These are phyloP conservation scores for Immersiporthe knoxdaviesiana DNA, from an alignment of 2,329 filamentous ascomycete species.

Conservation along the genomic window DNA sequence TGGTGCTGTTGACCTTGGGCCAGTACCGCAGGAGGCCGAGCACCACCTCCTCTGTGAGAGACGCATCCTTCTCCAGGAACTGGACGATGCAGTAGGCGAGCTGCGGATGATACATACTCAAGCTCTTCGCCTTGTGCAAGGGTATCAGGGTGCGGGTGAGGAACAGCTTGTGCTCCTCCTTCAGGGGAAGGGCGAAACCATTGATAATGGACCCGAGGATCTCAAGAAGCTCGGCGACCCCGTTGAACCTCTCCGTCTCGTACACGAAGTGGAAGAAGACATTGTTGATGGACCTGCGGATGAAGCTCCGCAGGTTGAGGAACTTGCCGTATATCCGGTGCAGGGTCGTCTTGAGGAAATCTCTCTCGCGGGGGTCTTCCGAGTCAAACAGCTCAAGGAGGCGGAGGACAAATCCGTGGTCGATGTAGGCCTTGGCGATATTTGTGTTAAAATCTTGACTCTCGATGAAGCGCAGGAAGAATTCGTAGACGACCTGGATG, in stretches of 20 bases:
- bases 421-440: slow-evolving; percentile 97
- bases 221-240: slow-evolving; percentile 93
- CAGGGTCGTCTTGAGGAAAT: slow-evolving; percentile 97
- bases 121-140: slow-evolving; percentile 95
- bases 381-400: slow-evolving; percentile 98
- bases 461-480: slow-evolving; percentile 98
- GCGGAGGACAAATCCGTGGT: slow-evolving; percentile 95
- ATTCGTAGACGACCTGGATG: slow-evolving; percentile 99
- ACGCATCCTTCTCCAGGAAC: slow-evolving; percentile 96
- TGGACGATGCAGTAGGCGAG: slow-evolving; percentile 98
- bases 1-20: slow-evolving; percentile 99
- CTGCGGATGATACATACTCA: slow-evolving; percentile 99
- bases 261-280: slow-evolving; percentile 99
- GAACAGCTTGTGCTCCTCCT: slow-evolving; percentile 99
- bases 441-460: slow-evolving; percentile 99
- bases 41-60: slow-evolving; percentile 96
- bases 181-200: slow-evolving; percentile 92
- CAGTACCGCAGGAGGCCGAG: slow-evolving; percentile 93
- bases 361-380: slow-evolving; percentile 92
- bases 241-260: slow-evolving; percentile 97
- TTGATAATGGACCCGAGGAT: slow-evolving; percentile 99
- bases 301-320: slow-evolving; percentile 94
- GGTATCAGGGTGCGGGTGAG: slow-evolving; percentile 90
- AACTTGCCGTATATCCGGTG: slow-evolving; percentile 99
- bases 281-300: slow-evolving; percentile 98